Evolutionary conservation across 2,329 filamentous ascomycete genomes (phyloP).

Genomic region (Blumeria graminis): DNA sequence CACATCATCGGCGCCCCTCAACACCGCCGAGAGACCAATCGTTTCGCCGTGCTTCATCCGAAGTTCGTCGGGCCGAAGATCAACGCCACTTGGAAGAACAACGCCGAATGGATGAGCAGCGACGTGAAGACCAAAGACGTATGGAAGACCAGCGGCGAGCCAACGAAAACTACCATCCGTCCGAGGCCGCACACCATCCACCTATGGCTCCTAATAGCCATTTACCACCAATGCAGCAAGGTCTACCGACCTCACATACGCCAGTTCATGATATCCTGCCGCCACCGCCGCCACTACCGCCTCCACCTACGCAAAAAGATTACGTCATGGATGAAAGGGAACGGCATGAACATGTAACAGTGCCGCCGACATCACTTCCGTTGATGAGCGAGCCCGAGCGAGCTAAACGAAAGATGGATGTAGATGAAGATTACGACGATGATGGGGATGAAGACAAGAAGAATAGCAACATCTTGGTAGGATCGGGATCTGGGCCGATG

Average conservation of each 20-base stretch:
- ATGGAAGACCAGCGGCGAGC: constrained; percentile 40
- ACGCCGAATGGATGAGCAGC: constrained; percentile 31
- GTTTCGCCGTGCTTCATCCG: constrained; percentile 56
- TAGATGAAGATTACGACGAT: constrained; percentile 94
- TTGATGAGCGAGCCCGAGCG: constrained; percentile 49
- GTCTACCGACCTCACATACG: constrained; percentile 25
- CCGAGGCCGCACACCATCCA: constrained; percentile 73
- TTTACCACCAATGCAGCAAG: constrained; percentile 39
- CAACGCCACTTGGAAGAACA: constrained; percentile 27
- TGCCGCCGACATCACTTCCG: constrained; percentile 20
- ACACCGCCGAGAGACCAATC: constrained; percentile 47
- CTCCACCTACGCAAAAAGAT: constrained; percentile 22
- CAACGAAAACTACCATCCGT: constrained; percentile 69
- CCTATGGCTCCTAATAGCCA: constrained; percentile 29
- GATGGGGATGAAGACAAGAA: constrained; percentile 71
- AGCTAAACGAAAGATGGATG: constrained; percentile 82
- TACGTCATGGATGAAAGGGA: constrained; percentile 22
- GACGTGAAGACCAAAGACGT: constrained; percentile 38
- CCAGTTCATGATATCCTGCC: constrained; percentile 21
- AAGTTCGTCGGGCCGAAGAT: constrained; percentile 34
- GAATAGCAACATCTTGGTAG: constrained; percentile 21
- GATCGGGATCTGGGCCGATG: constrained; percentile 17
- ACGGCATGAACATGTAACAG: constrained; percentile 16
- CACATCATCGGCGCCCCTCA: constrained; percentile 53
- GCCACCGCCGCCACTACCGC: constrained; percentile 19